These are phyloP conservation scores for Clonostachys chloroleuca DNA, from an alignment of 2,329 filamentous ascomycete genomes.

Conservation along the genomic window DNA sequence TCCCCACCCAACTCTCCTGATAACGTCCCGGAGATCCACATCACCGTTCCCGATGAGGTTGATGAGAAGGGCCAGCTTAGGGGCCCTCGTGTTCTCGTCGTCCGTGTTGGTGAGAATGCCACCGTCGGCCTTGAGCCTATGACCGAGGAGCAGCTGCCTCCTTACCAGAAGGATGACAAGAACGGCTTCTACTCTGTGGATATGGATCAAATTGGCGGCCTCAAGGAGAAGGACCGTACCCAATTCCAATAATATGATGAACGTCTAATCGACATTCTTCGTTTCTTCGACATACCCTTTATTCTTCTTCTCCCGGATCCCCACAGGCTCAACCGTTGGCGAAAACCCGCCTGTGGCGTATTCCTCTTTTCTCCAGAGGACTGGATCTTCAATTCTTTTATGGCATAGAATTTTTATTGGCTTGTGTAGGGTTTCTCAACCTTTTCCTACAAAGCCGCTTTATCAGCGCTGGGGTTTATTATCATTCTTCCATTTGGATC, in stretches of 20 bases:
- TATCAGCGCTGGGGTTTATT: too few species aligned
- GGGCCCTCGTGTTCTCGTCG: constrained; percentile 85
- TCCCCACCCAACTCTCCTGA: constrained; percentile 75
- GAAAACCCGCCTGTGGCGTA: too few species aligned
- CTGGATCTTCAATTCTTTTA: too few species aligned
- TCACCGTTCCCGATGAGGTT: constrained; percentile 95
- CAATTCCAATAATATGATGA: constrained; percentile 23
- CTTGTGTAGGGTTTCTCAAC: too few species aligned
- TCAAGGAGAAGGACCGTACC: constrained; percentile 77
- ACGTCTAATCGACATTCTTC: too few species aligned
- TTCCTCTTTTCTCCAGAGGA: too few species aligned
- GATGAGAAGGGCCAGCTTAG: constrained; percentile 78
- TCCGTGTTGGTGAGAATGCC: constrained; percentile 82
- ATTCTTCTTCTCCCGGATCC: too few species aligned
- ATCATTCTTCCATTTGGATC: too few species aligned
- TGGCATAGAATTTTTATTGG: too few species aligned
- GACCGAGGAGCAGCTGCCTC: constrained; percentile 74
- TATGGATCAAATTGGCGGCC: constrained; percentile 87
- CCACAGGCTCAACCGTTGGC: too few species aligned
- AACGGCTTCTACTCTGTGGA: constrained; percentile 89
- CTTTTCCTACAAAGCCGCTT: too few species aligned
- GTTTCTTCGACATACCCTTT: too few species aligned
- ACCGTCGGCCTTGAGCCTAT: constrained; percentile 85
- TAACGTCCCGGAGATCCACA: constrained; percentile 90
- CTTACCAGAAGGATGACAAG: constrained; percentile 79